Evolutionary conservation across 305 asterid genomes (phyloP).

Genomic region (Fraxinus baroniana): DNA sequence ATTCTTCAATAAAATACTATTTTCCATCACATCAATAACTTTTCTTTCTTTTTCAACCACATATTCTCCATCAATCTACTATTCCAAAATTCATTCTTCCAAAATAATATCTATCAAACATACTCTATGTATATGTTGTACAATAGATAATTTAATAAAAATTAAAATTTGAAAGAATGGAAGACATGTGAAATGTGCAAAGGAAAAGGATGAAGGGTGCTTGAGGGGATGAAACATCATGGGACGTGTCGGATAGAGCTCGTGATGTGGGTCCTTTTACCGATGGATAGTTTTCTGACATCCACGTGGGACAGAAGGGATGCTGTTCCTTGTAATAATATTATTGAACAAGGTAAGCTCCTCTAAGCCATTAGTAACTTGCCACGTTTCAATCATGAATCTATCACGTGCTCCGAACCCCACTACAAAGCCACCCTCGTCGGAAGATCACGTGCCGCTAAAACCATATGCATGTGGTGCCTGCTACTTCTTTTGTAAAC

Average conservation of each 20-base stretch:
- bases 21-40: no score
- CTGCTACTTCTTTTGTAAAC: neutral
- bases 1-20: no score
- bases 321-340: conserved; percentile 33
- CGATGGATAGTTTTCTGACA: conserved; percentile 22
- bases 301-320: conserved; percentile 52
- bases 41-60: no score
- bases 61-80: no score
- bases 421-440: conserved; percentile 6
- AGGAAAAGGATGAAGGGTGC: neutral
- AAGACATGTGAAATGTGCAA: conserved; percentile 14
- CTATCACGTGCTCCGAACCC: conserved; percentile 46
- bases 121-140: no score
- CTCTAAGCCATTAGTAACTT: conserved; percentile 24
- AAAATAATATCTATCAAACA: no score
- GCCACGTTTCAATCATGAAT: conserved; percentile 33
- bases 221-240: conserved; percentile 21
- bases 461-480: neutral
- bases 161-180: neutral
- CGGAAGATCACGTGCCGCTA: conserved; percentile 40
- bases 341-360: conserved; percentile 30
- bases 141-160: no score
- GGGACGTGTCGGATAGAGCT: conserved; percentile 43
- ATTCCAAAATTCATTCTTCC: no score
- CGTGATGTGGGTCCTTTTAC: conserved; percentile 38